Evolutionary conservation across 2,329 filamentous ascomycete genomes (phyloP).

Genomic region (Fusarium devonianum): DNA sequence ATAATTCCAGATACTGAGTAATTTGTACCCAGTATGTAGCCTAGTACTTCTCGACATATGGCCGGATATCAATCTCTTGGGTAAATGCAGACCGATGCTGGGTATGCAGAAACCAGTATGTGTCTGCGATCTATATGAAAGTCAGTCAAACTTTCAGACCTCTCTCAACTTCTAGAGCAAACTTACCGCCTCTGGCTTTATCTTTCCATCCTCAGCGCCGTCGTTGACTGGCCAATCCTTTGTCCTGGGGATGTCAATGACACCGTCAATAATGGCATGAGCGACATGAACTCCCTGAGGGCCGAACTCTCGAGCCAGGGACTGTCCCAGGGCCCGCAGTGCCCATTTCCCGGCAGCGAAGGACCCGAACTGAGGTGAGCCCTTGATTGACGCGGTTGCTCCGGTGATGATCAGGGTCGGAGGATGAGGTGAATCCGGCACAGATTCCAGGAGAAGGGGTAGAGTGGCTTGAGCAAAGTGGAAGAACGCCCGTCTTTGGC

Average conservation of each 20-base stretch:
- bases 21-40: no score
- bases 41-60: constrained; percentile 84
- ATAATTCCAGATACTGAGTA: no score
- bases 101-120: constrained; percentile 84
- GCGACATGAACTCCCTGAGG: constrained; percentile 84
- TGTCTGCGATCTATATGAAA: constrained; percentile 75
- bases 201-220: constrained; percentile 65
- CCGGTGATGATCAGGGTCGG: constrained; percentile 87
- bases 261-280: constrained; percentile 83
- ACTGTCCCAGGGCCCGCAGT: constrained; percentile 75
- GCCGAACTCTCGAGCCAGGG: constrained; percentile 82
- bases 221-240: constrained; percentile 58
- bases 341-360: constrained; percentile 87
- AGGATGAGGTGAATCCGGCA: constrained; percentile 63
- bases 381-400: constrained; percentile 80
- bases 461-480: constrained; percentile 76
- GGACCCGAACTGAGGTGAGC: constrained; percentile 70
- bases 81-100: constrained; percentile 82
- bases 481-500: constrained; percentile 69
- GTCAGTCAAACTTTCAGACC: constrained; percentile 2
- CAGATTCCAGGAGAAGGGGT: constrained; percentile 72
- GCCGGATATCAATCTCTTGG: constrained; percentile 81
- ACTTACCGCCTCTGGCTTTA: constrained; percentile 76
- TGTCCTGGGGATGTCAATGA: constrained; percentile 81
- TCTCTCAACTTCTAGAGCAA: not conserved